phyloP scores from a whole-genome alignment of 228 moss, liverwort and hornwort species.

The Sphagnum magellanicum region DNA sequence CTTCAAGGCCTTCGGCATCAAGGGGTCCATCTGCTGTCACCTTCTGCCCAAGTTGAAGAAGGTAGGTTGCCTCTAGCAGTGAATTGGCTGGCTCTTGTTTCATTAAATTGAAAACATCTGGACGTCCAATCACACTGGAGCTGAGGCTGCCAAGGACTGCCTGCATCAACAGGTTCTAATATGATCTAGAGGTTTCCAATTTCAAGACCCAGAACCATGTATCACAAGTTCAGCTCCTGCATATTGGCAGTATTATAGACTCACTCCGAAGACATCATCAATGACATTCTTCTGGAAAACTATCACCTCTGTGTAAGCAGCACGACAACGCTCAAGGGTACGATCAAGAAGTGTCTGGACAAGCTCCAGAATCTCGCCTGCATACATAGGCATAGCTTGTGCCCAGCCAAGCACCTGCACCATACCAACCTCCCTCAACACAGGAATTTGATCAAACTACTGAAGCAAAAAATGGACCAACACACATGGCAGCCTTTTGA shows the following conservation, averaged over 20 bases:
- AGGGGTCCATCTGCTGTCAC: conserved; percentile 74
- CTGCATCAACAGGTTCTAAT: conserved; percentile 24
- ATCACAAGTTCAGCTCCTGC: not conserved
- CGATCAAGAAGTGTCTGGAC: conserved; percentile 98
- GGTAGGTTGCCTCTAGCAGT: conserved; percentile 82
- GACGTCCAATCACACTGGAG: conserved; percentile 88
- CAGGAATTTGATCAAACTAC: not conserved
- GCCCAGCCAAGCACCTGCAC: conserved; percentile 96
- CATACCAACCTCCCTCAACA: conserved; percentile 1
- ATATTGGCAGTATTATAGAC: too few species aligned
- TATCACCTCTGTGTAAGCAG: conserved; percentile 88
- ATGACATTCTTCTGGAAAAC: not conserved
- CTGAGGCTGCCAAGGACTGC: conserved; percentile 98
- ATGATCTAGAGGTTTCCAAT: not conserved
- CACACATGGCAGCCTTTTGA: too few species aligned
- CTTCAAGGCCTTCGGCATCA: conserved; percentile 94
- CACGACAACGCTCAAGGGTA: conserved; percentile 94
- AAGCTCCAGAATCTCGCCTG: conserved; percentile 95
- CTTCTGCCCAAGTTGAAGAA: conserved; percentile 88
- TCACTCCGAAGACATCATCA: not conserved
- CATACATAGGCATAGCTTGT: conserved; percentile 99
- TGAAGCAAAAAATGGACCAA: too few species aligned
- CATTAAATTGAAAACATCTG: conserved; percentile 90
- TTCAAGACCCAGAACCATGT: too few species aligned
- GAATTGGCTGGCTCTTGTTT: conserved; percentile 97